Conservation (phyloP, 2,329 filamentous ascomycete genomes). For the Periconia digitata region DNA sequence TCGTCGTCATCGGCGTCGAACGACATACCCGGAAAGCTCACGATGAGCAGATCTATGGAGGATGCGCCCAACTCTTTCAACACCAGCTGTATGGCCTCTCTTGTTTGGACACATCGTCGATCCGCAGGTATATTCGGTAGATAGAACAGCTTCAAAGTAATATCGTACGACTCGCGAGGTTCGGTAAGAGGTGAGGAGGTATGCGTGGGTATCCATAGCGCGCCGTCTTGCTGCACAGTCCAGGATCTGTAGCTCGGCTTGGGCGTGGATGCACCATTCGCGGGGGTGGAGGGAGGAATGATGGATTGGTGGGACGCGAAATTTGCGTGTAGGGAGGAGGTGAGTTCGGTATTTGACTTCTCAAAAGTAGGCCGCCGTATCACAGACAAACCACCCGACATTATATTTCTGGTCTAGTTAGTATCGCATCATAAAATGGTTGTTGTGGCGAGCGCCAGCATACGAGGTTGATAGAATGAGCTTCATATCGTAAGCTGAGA, state of each 20-base stretch:
- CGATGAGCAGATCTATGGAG: conserved; percentile 83
- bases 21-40: conserved; percentile 88
- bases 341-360: conserved; percentile 91
- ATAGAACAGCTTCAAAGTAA: conserved; percentile 95
- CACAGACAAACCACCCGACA: conserved; percentile 79
- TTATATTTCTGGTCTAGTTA: conserved; percentile 76
- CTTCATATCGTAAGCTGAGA: conserved; percentile 58
- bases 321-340: conserved; percentile 82
- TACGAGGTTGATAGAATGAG: conserved; percentile 86
- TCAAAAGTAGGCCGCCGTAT: conserved; percentile 75
- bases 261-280: conserved; percentile 33
- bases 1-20: conserved; percentile 93
- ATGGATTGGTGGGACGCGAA: conserved; percentile 74
- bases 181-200: conserved; percentile 72
- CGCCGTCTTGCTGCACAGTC: conserved; percentile 59
- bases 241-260: conserved; percentile 57
- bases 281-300: conserved; percentile 32
- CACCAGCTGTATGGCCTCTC: conserved; percentile 78
- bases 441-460: conserved; percentile 43
- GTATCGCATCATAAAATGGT: conserved; percentile 11
- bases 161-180: conserved; percentile 83
- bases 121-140: conserved; percentile 69
- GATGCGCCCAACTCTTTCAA: conserved; percentile 74
- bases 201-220: conserved; percentile 77
- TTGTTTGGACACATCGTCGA: conserved; percentile 68